These are phyloP conservation scores for Leishmania major DNA, from an alignment of 208 protist species.

Conservation along the genomic window DNA sequence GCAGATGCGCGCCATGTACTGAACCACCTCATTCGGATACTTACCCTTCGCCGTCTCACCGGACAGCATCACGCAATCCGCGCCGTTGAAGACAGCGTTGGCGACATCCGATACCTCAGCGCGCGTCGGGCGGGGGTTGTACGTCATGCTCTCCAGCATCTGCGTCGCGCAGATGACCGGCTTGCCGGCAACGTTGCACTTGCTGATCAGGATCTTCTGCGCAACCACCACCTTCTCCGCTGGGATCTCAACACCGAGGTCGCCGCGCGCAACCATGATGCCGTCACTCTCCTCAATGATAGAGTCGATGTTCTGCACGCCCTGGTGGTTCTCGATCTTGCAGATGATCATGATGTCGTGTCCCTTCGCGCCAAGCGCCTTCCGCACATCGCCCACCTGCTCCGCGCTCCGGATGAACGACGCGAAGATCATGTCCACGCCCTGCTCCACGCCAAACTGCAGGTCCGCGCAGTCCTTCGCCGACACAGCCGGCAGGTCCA, in stretches of 20 bases:
- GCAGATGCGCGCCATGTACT: slow-evolving; percentile 95
- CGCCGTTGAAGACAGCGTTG: slow-evolving; percentile 98
- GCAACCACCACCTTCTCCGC: slow-evolving; percentile 97
- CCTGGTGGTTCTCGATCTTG: slow-evolving; percentile 99
- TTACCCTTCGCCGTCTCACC: slow-evolving; percentile 98
- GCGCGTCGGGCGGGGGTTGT: slow-evolving; percentile 98
- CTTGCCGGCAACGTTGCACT: slow-evolving; percentile 98
- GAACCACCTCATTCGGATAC: slow-evolving; percentile 96
- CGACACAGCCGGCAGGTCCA: slow-evolving; percentile 90
- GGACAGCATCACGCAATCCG: slow-evolving; percentile 99
- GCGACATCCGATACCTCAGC: slow-evolving; percentile 98
- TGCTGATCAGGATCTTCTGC: slow-evolving; percentile 99
- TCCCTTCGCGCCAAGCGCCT: slow-evolving; percentile 89
- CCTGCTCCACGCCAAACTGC: slow-evolving; percentile 94
- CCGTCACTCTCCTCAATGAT: slow-evolving; percentile 97
- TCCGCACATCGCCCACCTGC: slow-evolving; percentile 95
- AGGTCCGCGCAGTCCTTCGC: slow-evolving; percentile 95
- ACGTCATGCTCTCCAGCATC: slow-evolving; percentile 98
- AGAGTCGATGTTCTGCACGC: slow-evolving; percentile 97
- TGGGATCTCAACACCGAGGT: slow-evolving; percentile 99
- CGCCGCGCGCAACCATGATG: slow-evolving; percentile 99
- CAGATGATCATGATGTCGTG: slow-evolving; percentile 96
- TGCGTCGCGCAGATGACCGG: slow-evolving; percentile 99
- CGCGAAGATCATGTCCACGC: slow-evolving; percentile 98
- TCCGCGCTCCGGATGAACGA: slow-evolving; percentile 97